phyloP scores from a whole-genome alignment of 1,284 basidiomycete genomes.

The Puccinia brachypodii region DNA sequence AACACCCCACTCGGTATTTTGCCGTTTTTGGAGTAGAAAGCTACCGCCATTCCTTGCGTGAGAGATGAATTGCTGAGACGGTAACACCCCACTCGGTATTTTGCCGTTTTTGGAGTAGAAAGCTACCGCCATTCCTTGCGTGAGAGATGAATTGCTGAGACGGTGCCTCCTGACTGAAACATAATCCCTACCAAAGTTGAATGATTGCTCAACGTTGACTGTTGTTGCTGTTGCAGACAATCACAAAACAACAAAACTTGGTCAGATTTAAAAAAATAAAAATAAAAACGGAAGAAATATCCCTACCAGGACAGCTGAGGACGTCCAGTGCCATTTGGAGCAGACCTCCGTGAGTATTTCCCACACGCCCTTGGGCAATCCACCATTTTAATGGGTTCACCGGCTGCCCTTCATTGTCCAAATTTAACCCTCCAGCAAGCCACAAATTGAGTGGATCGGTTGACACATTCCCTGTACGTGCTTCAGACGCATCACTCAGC shows the following conservation, averaged over 20 bases:
- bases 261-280: not conserved
- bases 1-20: not conserved
- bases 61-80: not conserved
- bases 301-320: not conserved
- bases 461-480: not conserved
- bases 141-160: not conserved
- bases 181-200: too few species aligned
- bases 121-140: not conserved
- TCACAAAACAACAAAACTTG: not conserved
- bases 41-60: not conserved
- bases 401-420: not conserved
- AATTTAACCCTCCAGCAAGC: not conserved
- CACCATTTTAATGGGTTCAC: not conserved
- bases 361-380: not conserved
- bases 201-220: not conserved
- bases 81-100: not conserved
- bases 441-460: not conserved
- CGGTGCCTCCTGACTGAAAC: not conserved
- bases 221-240: not conserved
- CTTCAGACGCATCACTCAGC: not conserved
- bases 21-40: not conserved
- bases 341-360: not conserved
- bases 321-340: too few species aligned
- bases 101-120: not conserved
- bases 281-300: not conserved